Evolutionary conservation across 2,329 filamentous ascomycete species (phyloP).

Genomic region (Fusarium nelsonii): DNA sequence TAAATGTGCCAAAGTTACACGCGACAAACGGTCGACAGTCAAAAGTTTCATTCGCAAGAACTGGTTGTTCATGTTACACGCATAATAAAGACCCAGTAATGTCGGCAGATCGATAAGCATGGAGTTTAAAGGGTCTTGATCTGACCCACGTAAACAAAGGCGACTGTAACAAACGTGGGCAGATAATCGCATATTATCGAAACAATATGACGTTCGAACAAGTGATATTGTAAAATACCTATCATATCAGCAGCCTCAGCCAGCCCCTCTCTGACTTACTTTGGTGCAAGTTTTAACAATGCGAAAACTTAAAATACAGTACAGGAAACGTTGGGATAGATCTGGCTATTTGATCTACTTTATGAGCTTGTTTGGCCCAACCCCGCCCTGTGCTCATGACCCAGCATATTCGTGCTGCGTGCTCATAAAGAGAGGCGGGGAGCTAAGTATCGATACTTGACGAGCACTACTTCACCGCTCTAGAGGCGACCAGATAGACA

Average conservation of each 20-base stretch:
- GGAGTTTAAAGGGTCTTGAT: conserved; percentile 3
- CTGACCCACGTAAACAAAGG: conserved; percentile 20
- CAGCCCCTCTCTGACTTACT: background rate
- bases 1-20: background rate
- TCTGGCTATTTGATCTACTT: conserved; percentile 2
- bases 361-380: conserved; percentile 38
- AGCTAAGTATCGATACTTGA: conserved; percentile 33
- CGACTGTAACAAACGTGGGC: background rate
- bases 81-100: conserved; percentile 25
- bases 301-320: background rate
- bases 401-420: conserved; percentile 38
- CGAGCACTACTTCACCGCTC: conserved; percentile 28
- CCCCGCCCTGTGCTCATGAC: conserved; percentile 47
- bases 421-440: conserved; percentile 37
- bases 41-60: conserved; percentile 1
- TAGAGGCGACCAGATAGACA: conserved; percentile 25
- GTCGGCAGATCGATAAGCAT: conserved; percentile 35
- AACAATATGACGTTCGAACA: background rate
- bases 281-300: background rate
- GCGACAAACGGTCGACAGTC: conserved; percentile 7
- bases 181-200: conserved; percentile 2
- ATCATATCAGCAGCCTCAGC: conserved; percentile 4
- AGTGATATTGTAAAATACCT: background rate
- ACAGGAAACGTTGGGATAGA: background rate
- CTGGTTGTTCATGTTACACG: conserved; percentile 1